These are phyloP conservation scores for Melastoma malabathricum DNA, from an alignment of 345 rosid genomes.

Conservation along the genomic window DNA sequence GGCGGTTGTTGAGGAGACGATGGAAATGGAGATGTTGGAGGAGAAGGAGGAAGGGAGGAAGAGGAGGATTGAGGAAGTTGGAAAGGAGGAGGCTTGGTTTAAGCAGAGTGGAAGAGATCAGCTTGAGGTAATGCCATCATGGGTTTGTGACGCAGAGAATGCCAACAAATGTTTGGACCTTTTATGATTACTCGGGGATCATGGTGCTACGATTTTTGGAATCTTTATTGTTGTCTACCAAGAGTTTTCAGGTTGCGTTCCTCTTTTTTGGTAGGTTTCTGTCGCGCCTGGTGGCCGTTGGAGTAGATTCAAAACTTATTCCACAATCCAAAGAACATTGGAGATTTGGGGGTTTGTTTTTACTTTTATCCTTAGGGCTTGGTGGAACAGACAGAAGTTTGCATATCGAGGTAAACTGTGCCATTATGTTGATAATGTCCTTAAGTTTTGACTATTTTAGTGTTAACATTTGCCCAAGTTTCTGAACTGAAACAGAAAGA, in stretches of 20 bases:
- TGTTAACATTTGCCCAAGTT: no score
- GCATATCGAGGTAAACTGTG: slow-evolving; percentile 56
- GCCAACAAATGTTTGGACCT: no score
- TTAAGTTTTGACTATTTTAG: background rate
- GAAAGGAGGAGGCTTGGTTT: slow-evolving; percentile 96
- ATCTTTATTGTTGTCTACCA: no score
- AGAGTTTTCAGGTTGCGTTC: slow-evolving; percentile 1
- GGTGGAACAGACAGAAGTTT: slow-evolving; percentile 79
- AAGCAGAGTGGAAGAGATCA: slow-evolving; percentile 27
- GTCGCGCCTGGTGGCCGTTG: slow-evolving; percentile 94
- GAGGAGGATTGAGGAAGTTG: slow-evolving; percentile 87
- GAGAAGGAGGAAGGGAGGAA: slow-evolving; percentile 50
- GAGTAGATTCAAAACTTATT: slow-evolving; percentile 91
- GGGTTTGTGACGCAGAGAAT: no score
- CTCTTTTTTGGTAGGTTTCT: slow-evolving; percentile 52
- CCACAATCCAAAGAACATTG: slow-evolving; percentile 81
- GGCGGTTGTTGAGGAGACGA: slow-evolving; percentile 9
- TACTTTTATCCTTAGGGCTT: slow-evolving; percentile 58
- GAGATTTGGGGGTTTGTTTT: slow-evolving; percentile 96
- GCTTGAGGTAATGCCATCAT: slow-evolving; percentile 33
- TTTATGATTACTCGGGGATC: no score
- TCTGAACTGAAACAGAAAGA: background rate
- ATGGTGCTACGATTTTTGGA: no score
- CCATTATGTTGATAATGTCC: background rate
- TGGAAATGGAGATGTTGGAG: slow-evolving; percentile 8